A percentile compares a stretch with the other conserved stretches of the same genome.
Conservation (phyloP, 768 basidiomycete genomes). For the Auriscalpium orientale region DNA sequence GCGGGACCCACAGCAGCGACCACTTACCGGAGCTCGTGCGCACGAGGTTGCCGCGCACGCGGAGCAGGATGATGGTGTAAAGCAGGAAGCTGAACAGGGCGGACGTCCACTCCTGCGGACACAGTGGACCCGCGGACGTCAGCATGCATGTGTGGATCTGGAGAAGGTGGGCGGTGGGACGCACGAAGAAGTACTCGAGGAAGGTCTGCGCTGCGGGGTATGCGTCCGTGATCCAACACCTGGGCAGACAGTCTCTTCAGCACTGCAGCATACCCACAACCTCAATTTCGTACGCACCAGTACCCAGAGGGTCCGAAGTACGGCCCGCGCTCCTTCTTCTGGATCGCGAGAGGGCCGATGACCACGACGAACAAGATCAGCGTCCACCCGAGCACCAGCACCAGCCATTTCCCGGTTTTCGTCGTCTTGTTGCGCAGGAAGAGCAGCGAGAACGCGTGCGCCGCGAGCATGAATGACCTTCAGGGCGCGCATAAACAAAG, state of each 20-base stretch:
- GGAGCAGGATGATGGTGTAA: conserved; percentile 27
- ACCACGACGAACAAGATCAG: conserved; percentile 26
- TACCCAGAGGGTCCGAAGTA: conserved; percentile 39
- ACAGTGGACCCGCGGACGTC: too few relatives aligned
- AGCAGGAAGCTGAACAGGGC: conserved; percentile 25
- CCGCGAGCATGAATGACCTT: conserved; percentile 26
- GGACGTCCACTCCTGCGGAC: conserved; percentile 26
- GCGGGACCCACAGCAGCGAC: conserved; percentile 25
- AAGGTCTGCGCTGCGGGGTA: conserved; percentile 33
- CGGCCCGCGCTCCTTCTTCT: conserved; percentile 26
- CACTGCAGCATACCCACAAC: background rate
- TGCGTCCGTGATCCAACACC: conserved; percentile 38
- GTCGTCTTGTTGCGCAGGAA: conserved; percentile 30
- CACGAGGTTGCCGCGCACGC: conserved; percentile 30
- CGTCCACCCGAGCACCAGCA: conserved; percentile 30
- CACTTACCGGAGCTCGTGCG: conserved; percentile 19
- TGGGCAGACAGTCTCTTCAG: conserved; percentile 3
- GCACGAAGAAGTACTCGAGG: conserved; percentile 39
- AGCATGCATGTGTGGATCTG: background rate
- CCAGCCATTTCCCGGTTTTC: conserved; percentile 17
- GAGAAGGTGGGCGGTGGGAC: conserved; percentile 3
- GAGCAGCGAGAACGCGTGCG: conserved; percentile 30
- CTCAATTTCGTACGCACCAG: conserved; percentile 24
- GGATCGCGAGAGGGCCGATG: conserved; percentile 31
- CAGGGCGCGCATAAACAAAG: background rate